Base-by-base conservation (phyloP, 2,329 filamentous ascomycete genomes). In the Chaetomiaceae sp. region DNA sequence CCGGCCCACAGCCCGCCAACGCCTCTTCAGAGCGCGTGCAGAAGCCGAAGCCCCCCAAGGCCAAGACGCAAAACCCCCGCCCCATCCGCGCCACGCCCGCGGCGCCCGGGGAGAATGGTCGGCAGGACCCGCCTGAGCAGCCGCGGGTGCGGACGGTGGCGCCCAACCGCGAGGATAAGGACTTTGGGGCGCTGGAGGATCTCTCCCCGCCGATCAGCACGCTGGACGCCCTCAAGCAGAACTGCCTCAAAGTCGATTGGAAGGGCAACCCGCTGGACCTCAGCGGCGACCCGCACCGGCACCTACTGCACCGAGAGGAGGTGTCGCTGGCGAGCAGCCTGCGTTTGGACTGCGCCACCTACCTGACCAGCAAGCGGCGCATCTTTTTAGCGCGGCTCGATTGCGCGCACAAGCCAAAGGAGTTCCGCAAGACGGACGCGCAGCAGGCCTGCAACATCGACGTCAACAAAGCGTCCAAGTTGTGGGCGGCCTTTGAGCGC, bases 391-490 rank as follows among this genome's bases (percentile, higher is more conserved):
- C 81, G 40, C 81, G 87, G 33, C 76, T 91, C 27, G 78, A 84
- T 41, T 79, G 77, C 49, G 78, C 82, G 2, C 69, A 71, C 46
- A 81, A 79, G 29, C 77, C 78, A 62, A 93, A 94, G 66, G 86
- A 90, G 60, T 96, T 95, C 65, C 83, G 88, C 64, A 95, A 95
- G 76, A 97, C 91, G 1, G 88, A 95, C 62, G 88, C 89, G 5
- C 91, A 97, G 65, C 87, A 95, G 64, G 88, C 88, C n/a, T 95
- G 88, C 76, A 94, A 94, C 72, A 95, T 96, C 54, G 91, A 97
- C 60, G 91, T 97, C 64, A 96, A 96, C 73, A 97, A 96, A 72
- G 88, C 90, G 3, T 94, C 88, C 55, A 91, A 91, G 65, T 74
- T 97, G 38, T 95, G 88, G 86, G 83, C 82, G 30, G 88, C 88